phyloP scores from a whole-genome alignment of 345 rosid genomes.

The Ceriops tagal region DNA sequence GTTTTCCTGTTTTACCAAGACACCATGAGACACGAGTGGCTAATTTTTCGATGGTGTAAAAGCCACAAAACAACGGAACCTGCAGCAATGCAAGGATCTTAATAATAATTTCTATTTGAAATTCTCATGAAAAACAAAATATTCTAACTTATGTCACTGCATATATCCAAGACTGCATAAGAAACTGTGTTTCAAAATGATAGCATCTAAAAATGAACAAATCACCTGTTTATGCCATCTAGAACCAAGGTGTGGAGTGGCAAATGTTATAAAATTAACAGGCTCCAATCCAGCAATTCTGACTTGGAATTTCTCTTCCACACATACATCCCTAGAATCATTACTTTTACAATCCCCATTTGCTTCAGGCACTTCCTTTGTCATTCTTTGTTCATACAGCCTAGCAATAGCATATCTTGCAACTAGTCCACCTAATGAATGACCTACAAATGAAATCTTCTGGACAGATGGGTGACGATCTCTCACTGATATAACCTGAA shows the following conservation, averaged over 20 bases:
- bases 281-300: constrained; percentile 83
- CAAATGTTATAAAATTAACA: constrained; percentile 71
- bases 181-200: neutral
- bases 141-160: neutral
- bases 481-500: constrained; percentile 68
- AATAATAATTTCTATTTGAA: neutral
- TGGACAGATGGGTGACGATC: constrained; percentile 43
- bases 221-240: constrained; percentile 82
- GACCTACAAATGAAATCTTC: constrained; percentile 79
- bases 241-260: constrained; percentile 90
- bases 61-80: constrained; percentile 77
- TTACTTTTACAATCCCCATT: constrained; percentile 33
- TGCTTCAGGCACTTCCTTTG: constrained; percentile 28
- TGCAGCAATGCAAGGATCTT: constrained; percentile 22
- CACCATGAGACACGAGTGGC: constrained; percentile 55
- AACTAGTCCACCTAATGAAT: constrained; percentile 85
- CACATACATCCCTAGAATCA: constrained; percentile 23
- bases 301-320: constrained; percentile 33
- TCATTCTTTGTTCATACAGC: constrained; percentile 47
- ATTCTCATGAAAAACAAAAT: no score
- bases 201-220: neutral
- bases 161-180: no score
- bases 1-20: constrained; percentile 83
- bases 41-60: constrained; percentile 52
- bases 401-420: constrained; percentile 81